phyloP scores from a whole-genome alignment of 768 basidiomycete genomes.

The Boletellus sp. region DNA sequence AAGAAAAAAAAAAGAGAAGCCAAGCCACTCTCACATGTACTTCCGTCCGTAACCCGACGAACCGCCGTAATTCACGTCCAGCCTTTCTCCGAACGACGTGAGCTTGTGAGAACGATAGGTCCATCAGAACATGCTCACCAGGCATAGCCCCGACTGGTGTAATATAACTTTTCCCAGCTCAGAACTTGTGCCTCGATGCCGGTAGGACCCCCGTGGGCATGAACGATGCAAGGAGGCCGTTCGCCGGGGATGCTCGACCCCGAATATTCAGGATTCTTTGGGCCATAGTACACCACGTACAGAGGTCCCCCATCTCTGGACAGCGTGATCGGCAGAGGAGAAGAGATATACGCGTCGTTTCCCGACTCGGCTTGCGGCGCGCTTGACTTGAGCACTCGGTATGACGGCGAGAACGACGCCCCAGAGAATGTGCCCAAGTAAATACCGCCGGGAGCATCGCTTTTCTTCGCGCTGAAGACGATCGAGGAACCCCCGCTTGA shows the following conservation, averaged over 20 bases:
- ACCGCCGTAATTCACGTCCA: constrained; percentile 77
- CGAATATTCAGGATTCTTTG: constrained; percentile 58
- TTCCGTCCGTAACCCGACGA: constrained; percentile 69
- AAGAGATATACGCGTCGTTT: constrained; percentile 38
- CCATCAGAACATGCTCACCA: constrained; percentile 42
- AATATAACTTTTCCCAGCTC: constrained; percentile 56
- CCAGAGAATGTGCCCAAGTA: constrained; percentile 28
- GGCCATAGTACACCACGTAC: constrained; percentile 64
- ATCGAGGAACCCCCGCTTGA: constrained; percentile 20
- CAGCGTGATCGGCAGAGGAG: constrained; percentile 47
- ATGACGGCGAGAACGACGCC: constrained; percentile 21
- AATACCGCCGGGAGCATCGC: constrained; percentile 30
- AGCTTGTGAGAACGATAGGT: not conserved
- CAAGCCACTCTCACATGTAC: constrained; percentile 43
- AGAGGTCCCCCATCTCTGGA: constrained; percentile 37
- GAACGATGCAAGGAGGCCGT: constrained; percentile 64
- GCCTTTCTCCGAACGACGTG: constrained; percentile 32
- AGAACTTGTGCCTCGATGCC: constrained; percentile 43
- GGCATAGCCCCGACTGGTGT: constrained; percentile 69
- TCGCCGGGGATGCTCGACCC: constrained; percentile 47
- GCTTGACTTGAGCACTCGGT: constrained; percentile 22
- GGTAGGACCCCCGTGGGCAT: constrained; percentile 75
- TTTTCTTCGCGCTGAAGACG: constrained; percentile 34
- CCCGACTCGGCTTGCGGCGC: constrained; percentile 15
- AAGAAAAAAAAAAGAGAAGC: not conserved